phyloP scores from a whole-genome alignment of 306 rosid genomes.

The Geum urbanum region DNA sequence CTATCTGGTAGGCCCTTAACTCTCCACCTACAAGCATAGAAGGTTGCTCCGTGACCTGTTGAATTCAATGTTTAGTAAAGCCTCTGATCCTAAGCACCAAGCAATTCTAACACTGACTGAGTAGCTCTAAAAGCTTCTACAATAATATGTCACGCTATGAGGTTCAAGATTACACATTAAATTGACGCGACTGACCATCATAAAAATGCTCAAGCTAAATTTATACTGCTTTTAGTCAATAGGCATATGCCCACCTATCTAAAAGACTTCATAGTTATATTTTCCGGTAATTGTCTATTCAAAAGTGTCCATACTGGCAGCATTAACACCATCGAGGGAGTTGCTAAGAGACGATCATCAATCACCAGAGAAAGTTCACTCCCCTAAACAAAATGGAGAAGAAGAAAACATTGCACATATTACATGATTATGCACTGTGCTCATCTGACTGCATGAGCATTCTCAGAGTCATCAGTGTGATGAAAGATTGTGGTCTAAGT shows the following conservation, averaged over 20 bases:
- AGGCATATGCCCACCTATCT: not conserved
- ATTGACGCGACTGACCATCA: not conserved
- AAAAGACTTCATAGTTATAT: not conserved
- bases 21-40: conserved; percentile 94
- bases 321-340: conserved; percentile 1
- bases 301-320: not conserved
- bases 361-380: not conserved
- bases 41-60: conserved; percentile 93
- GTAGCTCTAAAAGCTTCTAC: not conserved
- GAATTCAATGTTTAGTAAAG: conserved; percentile 21
- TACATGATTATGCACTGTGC: not conserved
- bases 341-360: conserved; percentile 10
- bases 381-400: not conserved
- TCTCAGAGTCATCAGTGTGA: not conserved
- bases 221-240: conserved; percentile 4
- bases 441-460: conserved; percentile 3
- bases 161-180: not conserved
- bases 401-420: not conserved
- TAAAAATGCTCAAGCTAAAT: not conserved
- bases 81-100: conserved; percentile 18
- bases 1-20: conserved; percentile 82
- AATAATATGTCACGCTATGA: not conserved
- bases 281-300: not conserved
- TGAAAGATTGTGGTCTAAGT: not conserved
- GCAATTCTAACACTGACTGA: conserved; percentile 13